Evolutionary conservation across 2,329 filamentous ascomycete species (phyloP).

Genomic region (Microdochium bolleyi): DNA sequence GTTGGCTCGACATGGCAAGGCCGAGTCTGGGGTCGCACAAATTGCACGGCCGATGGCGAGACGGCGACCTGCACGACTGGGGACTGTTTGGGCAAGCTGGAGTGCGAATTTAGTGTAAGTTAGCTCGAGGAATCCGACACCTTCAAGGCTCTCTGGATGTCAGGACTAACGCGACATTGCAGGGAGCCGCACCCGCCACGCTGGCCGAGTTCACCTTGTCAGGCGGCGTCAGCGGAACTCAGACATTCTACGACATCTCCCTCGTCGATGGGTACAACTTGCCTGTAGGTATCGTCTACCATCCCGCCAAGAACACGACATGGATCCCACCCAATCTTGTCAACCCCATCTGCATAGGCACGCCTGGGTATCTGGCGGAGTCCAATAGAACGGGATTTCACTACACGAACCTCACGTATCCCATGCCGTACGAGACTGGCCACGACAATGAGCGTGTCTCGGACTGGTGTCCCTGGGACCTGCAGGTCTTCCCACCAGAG

Average conservation of each 20-base stretch:
- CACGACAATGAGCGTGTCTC: conserved; percentile 49
- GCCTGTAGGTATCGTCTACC: conserved; percentile 56
- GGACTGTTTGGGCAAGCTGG: conserved; percentile 64
- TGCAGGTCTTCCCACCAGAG: conserved; percentile 59
- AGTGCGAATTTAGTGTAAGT: conserved; percentile 62
- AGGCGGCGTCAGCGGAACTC: conserved; percentile 48
- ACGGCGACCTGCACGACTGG: conserved; percentile 66
- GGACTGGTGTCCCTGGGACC: conserved; percentile 74
- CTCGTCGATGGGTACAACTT: conserved; percentile 82
- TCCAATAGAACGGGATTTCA: conserved; percentile 45
- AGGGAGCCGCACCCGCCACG: conserved; percentile 68
- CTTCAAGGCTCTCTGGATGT: conserved; percentile 2
- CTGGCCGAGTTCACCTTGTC: conserved; percentile 75
- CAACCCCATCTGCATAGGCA: conserved; percentile 70
- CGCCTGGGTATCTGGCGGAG: conserved; percentile 50
- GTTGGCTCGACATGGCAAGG: conserved; percentile 74
- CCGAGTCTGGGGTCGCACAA: conserved; percentile 75
- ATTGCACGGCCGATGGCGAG: conserved; percentile 66
- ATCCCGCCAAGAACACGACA: conserved; percentile 51
- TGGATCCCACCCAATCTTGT: conserved; percentile 69
- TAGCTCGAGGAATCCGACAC: background rate
- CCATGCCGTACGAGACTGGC: conserved; percentile 57
- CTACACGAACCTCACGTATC: conserved; percentile 57
- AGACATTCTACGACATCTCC: conserved; percentile 80
- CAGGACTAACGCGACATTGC: conserved; percentile 1